These are phyloP conservation scores for Amanita thiersii DNA, from an alignment of 768 basidiomycete genomes.

Conservation along the genomic window DNA sequence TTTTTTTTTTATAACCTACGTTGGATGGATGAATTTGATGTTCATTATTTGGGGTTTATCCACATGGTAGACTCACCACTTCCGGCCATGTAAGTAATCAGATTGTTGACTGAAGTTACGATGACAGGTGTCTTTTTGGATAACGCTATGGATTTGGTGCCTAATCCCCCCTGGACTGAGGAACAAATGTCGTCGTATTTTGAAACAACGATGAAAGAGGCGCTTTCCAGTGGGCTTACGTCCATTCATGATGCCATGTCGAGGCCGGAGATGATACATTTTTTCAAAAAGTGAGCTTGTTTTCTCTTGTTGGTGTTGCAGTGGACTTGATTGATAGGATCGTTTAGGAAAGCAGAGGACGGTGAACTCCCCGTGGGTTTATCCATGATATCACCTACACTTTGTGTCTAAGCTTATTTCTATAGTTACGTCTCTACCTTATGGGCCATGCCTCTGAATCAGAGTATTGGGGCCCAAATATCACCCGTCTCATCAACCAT, in stretches of 20 bases:
- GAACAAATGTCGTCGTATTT: conserved; percentile 54
- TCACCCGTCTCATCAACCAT: conserved; percentile 53
- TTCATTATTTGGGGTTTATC: too few species aligned
- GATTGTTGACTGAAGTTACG: too few species aligned
- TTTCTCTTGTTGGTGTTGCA: not conserved
- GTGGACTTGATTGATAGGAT: not conserved
- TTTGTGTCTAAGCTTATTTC: not conserved
- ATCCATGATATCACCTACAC: not conserved
- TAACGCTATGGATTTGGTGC: conserved; percentile 77
- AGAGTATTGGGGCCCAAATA: conserved; percentile 57
- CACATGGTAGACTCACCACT: too few species aligned
- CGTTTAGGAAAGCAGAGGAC: conserved; percentile 55
- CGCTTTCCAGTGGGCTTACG: conserved; percentile 73
- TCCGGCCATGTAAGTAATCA: too few species aligned
- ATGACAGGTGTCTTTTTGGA: conserved; percentile 81
- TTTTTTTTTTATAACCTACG: too few species aligned
- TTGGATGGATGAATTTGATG: too few species aligned
- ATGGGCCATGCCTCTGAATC: conserved; percentile 49
- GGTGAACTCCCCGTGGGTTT: conserved; percentile 57
- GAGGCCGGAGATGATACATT: conserved; percentile 40
- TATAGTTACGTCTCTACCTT: conserved; percentile 13
- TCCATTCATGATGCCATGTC: conserved; percentile 79
- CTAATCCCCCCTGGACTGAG: conserved; percentile 53
- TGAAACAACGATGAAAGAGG: conserved; percentile 55
- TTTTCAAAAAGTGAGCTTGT: conserved; percentile 51